phyloP scores from a whole-genome alignment of 805 yeast species.

The Novakomyces olei region DNA sequence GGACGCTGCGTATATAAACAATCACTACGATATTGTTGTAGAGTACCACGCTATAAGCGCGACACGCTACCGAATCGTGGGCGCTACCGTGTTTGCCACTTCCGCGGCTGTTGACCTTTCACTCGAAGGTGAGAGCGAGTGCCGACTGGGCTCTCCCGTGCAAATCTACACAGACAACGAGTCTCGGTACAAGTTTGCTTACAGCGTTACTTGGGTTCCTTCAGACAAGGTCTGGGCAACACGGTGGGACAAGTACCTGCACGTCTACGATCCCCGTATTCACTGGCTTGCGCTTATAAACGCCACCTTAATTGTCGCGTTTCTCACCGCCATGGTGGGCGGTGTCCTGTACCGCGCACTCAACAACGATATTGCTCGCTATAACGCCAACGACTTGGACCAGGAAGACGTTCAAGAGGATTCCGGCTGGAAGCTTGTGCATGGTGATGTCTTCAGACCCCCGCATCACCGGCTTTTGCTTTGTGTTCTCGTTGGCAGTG shows the following conservation, averaged over 20 bases:
- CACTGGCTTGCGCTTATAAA: conserved; percentile 90
- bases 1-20: conserved; percentile 38
- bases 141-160: no score
- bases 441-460: conserved; percentile 83
- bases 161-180: conserved; percentile 11
- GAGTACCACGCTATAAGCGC: conserved; percentile 64
- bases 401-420: conserved; percentile 70
- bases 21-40: conserved; percentile 57
- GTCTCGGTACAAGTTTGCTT: no score
- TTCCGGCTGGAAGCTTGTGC: conserved; percentile 89
- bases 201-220: conserved; percentile 50
- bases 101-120: neutral
- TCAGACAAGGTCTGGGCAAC: conserved; percentile 85
- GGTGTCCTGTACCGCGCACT: conserved; percentile 61
- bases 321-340: conserved; percentile 54
- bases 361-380: conserved; percentile 63
- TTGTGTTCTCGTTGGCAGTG: conserved; percentile 71
- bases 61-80: conserved; percentile 66
- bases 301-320: conserved; percentile 59
- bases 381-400: conserved; percentile 72
- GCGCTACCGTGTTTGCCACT: conserved; percentile 38
- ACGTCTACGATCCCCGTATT: conserved; percentile 73
- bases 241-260: conserved; percentile 92
- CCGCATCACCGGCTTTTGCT: conserved; percentile 50
- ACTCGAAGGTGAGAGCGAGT: no score